Evolutionary conservation across 148 eudicot genomes (phyloP).

Genomic region (Pouteria glomerata): DNA sequence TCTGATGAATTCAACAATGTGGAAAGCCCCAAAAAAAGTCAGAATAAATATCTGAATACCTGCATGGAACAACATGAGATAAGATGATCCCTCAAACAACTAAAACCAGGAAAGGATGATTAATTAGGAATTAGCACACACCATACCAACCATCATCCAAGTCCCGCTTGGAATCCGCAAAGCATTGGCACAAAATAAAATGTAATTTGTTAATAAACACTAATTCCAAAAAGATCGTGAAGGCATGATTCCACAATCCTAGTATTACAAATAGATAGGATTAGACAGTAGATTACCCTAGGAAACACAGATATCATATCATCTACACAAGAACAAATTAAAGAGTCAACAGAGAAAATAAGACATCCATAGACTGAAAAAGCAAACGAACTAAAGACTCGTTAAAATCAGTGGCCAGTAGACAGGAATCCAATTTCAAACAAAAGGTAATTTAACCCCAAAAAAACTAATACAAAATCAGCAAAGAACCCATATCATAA

Average conservation of each 20-base stretch:
- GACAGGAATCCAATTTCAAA: not conserved
- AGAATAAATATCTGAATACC: constrained; percentile 20
- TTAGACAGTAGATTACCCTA: not conserved
- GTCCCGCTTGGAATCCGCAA: not conserved
- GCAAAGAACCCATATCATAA: not conserved
- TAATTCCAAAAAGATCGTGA: not conserved
- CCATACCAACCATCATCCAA: not conserved
- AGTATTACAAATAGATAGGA: not conserved
- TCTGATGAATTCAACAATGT: constrained; percentile 15
- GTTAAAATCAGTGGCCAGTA: not conserved
- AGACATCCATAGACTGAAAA: not conserved
- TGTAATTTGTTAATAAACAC: not conserved
- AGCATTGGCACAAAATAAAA: too few species aligned
- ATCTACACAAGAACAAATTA: not conserved
- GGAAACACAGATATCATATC: not conserved
- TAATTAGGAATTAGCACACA: not conserved
- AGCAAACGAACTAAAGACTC: not conserved
- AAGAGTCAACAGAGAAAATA: not conserved
- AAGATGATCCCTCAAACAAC: not conserved
- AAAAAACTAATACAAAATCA: not conserved
- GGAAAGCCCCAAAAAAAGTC: constrained; percentile 15
- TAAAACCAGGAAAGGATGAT: not conserved
- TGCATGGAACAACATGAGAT: constrained; percentile 23
- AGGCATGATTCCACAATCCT: not conserved
- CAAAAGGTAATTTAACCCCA: not conserved